phyloP scores from a whole-genome alignment of 2,329 filamentous ascomycete species.

The Ceratocystis cacaofunesta region DNA sequence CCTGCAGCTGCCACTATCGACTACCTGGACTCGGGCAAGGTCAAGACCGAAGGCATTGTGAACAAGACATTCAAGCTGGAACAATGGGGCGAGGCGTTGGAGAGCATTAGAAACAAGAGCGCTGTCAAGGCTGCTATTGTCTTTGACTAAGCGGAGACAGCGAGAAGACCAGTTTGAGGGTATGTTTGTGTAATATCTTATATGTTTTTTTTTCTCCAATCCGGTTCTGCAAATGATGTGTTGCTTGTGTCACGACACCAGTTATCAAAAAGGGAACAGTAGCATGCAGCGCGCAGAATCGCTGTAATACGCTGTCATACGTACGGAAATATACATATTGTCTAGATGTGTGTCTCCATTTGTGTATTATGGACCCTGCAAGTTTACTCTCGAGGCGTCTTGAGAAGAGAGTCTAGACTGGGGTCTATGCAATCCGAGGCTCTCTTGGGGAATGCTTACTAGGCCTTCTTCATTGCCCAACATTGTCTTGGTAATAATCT shows the following conservation, averaged over 20 bases:
- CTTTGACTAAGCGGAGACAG: slow-evolving; percentile 33
- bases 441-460: neutral
- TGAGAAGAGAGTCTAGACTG: neutral
- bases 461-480: neutral
- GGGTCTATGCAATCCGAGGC: neutral
- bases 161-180: neutral
- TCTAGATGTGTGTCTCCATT: neutral
- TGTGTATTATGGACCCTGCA: neutral
- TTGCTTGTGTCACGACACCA: neutral
- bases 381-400: neutral
- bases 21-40: slow-evolving; percentile 43
- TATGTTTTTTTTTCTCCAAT: neutral
- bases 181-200: neutral
- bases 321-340: neutral
- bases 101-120: slow-evolving; percentile 56
- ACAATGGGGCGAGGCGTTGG: slow-evolving; percentile 54
- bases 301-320: neutral
- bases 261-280: neutral
- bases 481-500: neutral
- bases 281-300: neutral
- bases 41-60: slow-evolving; percentile 52
- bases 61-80: slow-evolving; percentile 62
- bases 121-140: slow-evolving; percentile 62
- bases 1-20: slow-evolving; percentile 30
- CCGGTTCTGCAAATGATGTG: too few species aligned